Evolutionary conservation across 2,329 filamentous ascomycete genomes (phyloP).

Genomic region (Bisporella sp.): DNA sequence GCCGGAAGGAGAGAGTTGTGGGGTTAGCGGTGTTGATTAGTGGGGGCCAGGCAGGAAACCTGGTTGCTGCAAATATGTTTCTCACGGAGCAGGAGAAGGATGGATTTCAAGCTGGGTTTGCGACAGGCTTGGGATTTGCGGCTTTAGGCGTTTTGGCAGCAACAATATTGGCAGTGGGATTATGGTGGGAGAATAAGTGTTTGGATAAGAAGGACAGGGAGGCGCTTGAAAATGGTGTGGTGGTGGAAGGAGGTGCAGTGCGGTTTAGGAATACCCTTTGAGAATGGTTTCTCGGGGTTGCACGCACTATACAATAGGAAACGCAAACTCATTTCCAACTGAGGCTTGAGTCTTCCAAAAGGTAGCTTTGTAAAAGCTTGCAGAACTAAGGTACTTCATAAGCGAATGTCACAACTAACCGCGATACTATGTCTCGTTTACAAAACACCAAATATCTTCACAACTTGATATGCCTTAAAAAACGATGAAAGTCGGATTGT

Average conservation of each 20-base stretch:
- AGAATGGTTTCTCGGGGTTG: neutral
- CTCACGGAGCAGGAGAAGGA: neutral
- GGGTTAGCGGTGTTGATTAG: neutral
- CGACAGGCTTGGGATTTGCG: neutral
- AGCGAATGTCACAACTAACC: no score
- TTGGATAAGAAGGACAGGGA: neutral
- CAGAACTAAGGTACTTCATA: no score
- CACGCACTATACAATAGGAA: no score
- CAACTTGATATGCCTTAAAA: neutral
- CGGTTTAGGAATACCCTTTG: neutral
- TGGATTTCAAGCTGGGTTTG: neutral
- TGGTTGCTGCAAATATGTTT: neutral
- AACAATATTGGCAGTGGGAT: neutral
- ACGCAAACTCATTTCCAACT: no score
- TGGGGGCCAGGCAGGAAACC: neutral
- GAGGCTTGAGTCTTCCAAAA: no score
- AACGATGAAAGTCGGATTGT: neutral
- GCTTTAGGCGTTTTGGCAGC: neutral
- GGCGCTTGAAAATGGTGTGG: no score
- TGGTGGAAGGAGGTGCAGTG: neutral
- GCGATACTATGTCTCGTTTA: no score
- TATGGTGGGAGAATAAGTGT: neutral
- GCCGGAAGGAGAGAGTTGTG: neutral
- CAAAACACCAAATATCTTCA: no score
- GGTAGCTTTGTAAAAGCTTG: no score